These are phyloP conservation scores for Cyphellophora europaea DNA, from an alignment of 2,329 filamentous ascomycete species.

Conservation along the genomic window DNA sequence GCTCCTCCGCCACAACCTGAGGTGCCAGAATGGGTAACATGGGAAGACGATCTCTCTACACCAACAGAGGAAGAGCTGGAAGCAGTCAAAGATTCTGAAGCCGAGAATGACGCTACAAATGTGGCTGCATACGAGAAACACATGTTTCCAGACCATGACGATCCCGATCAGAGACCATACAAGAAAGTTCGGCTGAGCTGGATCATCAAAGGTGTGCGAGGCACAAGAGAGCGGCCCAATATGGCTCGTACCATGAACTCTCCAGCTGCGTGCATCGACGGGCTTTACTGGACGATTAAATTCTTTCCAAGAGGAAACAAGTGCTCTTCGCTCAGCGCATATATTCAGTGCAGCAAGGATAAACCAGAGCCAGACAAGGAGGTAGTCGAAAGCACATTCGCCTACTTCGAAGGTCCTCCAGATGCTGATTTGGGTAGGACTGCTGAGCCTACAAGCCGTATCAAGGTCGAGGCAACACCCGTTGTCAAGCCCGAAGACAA, in stretches of 20 bases:
- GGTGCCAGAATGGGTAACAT: slow-evolving; percentile 40
- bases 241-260: slow-evolving; percentile 50
- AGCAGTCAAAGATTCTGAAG: slow-evolving; percentile 49
- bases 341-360: slow-evolving; percentile 51
- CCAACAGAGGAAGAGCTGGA: slow-evolving; percentile 51
- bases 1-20: slow-evolving; percentile 3
- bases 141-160: slow-evolving; percentile 46
- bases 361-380: slow-evolving; percentile 28
- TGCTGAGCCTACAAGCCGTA: slow-evolving; percentile 9
- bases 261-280: slow-evolving; percentile 45
- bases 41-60: slow-evolving; percentile 46
- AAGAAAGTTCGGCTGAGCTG: slow-evolving; percentile 50
- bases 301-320: slow-evolving; percentile 55
- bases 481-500: slow-evolving; percentile 4
- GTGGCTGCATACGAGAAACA: slow-evolving; percentile 39
- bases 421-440: slow-evolving; percentile 26
- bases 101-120: slow-evolving; percentile 45
- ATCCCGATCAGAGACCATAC: slow-evolving; percentile 46
- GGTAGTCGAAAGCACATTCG: slow-evolving; percentile 30
- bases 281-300: slow-evolving; percentile 57
- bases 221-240: slow-evolving; percentile 52
- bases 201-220: slow-evolving; percentile 49
- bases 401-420: slow-evolving; percentile 28
- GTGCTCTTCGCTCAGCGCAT: slow-evolving; percentile 49
- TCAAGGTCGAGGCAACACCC: slow-evolving; percentile 5